A percentile compares a stretch with the other conserved stretches of the same genome.
Conservation (phyloP, 768 basidiomycete genomes). For the Lactarius hatsudake region DNA sequence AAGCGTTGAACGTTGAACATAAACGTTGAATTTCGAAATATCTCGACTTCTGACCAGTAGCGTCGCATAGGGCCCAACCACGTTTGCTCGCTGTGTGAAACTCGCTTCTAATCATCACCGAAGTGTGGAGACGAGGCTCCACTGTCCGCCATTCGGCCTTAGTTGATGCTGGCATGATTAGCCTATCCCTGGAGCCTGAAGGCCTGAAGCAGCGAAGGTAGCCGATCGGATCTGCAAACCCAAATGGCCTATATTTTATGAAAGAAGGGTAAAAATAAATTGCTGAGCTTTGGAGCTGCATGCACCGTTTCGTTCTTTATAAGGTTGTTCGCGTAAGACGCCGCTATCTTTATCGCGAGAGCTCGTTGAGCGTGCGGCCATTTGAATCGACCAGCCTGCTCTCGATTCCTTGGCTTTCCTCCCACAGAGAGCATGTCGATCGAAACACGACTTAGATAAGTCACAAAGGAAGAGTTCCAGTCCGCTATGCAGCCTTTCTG, state of each 20-base stretch:
- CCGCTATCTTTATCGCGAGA: background rate
- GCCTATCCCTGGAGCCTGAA: background rate
- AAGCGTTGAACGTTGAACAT: background rate
- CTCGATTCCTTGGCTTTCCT: background rate
- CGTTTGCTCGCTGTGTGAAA: background rate
- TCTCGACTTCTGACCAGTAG: background rate
- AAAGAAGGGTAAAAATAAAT: background rate
- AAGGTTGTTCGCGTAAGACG: background rate
- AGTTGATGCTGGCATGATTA: background rate
- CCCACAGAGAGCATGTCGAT: background rate
- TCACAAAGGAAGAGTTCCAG: background rate
- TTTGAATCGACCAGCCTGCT: background rate
- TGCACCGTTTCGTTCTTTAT: slow-evolving; percentile 1
- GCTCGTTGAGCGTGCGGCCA: background rate
- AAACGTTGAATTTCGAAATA: background rate
- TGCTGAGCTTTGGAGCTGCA: background rate
- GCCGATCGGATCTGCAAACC: background rate
- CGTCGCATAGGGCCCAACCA: background rate
- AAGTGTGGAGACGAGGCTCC: background rate
- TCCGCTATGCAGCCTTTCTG: background rate
- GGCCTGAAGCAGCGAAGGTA: background rate
- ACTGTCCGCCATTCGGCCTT: background rate
- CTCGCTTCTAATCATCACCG: background rate
- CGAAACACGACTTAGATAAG: background rate
- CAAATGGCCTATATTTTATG: background rate